A percentile compares a stretch with the other conserved stretches of the same genome.
phyloP scores from a whole-genome alignment of 768 basidiomycete genomes.

The Pleurotus salmoneostramineus region DNA sequence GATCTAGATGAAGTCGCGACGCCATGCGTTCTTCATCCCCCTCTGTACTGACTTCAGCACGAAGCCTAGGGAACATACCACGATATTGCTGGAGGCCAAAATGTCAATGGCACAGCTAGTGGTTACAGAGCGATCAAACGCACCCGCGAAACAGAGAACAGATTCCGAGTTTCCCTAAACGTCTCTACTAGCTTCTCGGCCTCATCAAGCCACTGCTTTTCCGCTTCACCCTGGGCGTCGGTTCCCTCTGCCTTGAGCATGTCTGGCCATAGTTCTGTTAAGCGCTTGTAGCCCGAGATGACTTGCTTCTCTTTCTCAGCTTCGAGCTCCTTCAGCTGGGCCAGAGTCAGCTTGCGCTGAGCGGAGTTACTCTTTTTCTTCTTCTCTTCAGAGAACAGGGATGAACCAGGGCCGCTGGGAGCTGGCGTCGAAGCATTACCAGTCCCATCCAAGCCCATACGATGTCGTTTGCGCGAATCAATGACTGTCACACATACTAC shows the following conservation, averaged over 20 bases:
- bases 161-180: conserved; percentile 80
- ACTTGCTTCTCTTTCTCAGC: conserved; percentile 64
- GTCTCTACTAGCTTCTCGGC: conserved; percentile 85
- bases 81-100: conserved; percentile 38
- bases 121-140: conserved; percentile 18
- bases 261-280: conserved; percentile 60
- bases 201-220: conserved; percentile 75
- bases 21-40: conserved; percentile 71
- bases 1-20: conserved; percentile 69
- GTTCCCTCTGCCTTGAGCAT: conserved; percentile 30
- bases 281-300: conserved; percentile 48
- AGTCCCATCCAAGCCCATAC: conserved; percentile 13
- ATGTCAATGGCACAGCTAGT: background rate
- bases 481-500: conserved; percentile 35
- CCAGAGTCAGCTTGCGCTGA: conserved; percentile 47
- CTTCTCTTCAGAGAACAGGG: conserved; percentile 68
- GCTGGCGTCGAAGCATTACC: conserved; percentile 8
- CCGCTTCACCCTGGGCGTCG: conserved; percentile 43
- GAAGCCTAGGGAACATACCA: conserved; percentile 61
- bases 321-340: conserved; percentile 63
- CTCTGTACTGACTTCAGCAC: conserved; percentile 38
- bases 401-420: conserved; percentile 23
- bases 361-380: conserved; percentile 40
- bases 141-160: conserved; percentile 80
- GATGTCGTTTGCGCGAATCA: conserved; percentile 52